Evolutionary conservation across 768 basidiomycete genomes (phyloP).

Genomic region (Lentinula boryana): DNA sequence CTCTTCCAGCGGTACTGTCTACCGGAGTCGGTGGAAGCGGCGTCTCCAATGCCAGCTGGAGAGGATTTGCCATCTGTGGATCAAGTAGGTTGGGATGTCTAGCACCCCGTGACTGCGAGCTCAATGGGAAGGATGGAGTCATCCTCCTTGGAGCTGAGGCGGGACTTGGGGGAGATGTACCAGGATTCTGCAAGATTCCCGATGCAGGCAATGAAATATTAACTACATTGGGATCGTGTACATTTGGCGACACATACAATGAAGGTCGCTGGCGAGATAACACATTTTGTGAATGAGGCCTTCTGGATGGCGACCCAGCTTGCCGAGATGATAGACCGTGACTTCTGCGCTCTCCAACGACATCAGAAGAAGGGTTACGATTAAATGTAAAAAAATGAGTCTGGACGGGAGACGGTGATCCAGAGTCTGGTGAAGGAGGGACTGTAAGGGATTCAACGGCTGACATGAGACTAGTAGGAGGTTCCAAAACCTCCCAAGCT

Average conservation of each 20-base stretch:
- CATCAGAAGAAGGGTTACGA: constrained; percentile 10
- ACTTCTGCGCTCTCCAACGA: constrained; percentile 13
- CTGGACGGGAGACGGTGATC: constrained; percentile 8
- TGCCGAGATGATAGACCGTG: constrained; percentile 12
- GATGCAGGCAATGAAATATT: neutral
- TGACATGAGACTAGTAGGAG: constrained; percentile 20
- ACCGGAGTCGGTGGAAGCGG: constrained; percentile 33
- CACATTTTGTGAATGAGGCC: neutral
- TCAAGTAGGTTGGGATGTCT: neutral
- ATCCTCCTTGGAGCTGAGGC: neutral
- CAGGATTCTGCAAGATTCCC: neutral
- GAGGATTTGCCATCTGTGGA: neutral
- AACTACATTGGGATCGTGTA: neutral
- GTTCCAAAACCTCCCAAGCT: constrained; percentile 40
- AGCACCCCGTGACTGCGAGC: neutral
- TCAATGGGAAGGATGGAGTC: neutral
- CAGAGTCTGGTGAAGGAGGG: constrained; percentile 8
- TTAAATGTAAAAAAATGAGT: neutral
- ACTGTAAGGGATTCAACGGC: constrained; percentile 16
- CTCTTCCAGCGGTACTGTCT: neutral
- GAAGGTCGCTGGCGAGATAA: neutral
- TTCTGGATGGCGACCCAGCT: neutral
- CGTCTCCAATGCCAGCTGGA: constrained; percentile 28
- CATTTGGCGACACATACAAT: neutral
- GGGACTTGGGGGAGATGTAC: neutral